phyloP scores from a whole-genome alignment of 805 yeast genomes.

The Debaryomyces prosopidis region DNA sequence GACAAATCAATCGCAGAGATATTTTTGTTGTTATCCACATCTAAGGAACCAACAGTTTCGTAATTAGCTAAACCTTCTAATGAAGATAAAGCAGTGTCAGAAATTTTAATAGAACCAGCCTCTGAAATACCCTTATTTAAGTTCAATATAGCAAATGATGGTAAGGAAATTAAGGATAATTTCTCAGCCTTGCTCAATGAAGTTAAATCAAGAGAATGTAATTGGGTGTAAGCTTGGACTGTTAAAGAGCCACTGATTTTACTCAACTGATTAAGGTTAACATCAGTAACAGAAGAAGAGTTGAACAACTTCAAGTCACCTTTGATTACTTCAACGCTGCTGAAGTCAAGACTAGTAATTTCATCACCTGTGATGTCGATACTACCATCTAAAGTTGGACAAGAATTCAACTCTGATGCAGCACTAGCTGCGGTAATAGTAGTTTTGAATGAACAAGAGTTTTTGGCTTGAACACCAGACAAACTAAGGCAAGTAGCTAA shows the following conservation, averaged over 20 bases:
- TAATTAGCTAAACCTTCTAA: slow-evolving; percentile 34
- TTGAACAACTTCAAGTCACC: slow-evolving; percentile 38
- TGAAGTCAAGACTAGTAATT: slow-evolving; percentile 28
- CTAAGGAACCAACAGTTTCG: slow-evolving; percentile 31
- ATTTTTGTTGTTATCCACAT: slow-evolving; percentile 46
- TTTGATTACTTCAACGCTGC: slow-evolving; percentile 24
- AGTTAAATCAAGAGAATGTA: slow-evolving; percentile 36
- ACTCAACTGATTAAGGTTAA: slow-evolving; percentile 28
- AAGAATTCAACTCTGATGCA: slow-evolving; percentile 30
- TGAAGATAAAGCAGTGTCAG: slow-evolving; percentile 43
- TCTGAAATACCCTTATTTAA: slow-evolving; percentile 36
- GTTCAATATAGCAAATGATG: slow-evolving; percentile 39
- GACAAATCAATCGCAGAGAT: slow-evolving; percentile 35
- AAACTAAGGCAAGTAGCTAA: slow-evolving; percentile 1
- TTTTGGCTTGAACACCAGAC: slow-evolving; percentile 4
- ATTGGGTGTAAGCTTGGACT: slow-evolving; percentile 39
- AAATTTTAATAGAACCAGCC: slow-evolving; percentile 33
- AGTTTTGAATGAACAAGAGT: slow-evolving; percentile 39
- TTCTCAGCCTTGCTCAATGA: slow-evolving; percentile 27
- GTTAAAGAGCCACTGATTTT: slow-evolving; percentile 37
- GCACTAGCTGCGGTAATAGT: slow-evolving; percentile 42
- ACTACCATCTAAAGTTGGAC: slow-evolving; percentile 43
- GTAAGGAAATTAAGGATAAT: slow-evolving; percentile 40
- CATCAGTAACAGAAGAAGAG: slow-evolving; percentile 37
- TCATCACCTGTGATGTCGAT: slow-evolving; percentile 38